phyloP scores from a whole-genome alignment of 306 rosid species.

The Acmispon strigosus region DNA sequence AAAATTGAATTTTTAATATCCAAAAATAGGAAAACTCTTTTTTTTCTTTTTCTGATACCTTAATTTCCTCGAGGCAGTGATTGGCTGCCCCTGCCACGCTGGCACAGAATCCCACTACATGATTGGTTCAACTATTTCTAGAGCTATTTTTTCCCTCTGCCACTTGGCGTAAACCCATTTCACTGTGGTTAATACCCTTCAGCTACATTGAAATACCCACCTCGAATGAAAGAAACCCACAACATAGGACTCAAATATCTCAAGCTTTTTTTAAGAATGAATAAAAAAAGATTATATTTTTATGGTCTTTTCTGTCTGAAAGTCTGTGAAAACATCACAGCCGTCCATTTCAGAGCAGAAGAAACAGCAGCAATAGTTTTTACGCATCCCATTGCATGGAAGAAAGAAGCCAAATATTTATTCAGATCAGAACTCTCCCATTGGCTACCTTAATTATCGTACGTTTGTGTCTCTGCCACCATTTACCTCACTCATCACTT shows the following conservation, averaged over 20 bases:
- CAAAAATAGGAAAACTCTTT: not conserved
- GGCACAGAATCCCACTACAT: conserved; percentile 43
- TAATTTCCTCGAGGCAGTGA: conserved; percentile 84
- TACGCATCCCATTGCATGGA: conserved; percentile 37
- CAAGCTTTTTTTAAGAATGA: not conserved
- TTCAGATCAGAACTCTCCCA: conserved; percentile 38
- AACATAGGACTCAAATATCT: not conserved
- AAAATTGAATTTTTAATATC: not conserved
- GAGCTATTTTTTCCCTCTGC: conserved; percentile 7
- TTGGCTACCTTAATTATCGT: conserved; percentile 45
- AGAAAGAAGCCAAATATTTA: conserved; percentile 45
- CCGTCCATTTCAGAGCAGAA: conserved; percentile 45
- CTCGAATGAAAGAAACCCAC: conserved; percentile 13
- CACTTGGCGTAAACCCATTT: conserved; percentile 25
- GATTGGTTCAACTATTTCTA: conserved; percentile 60
- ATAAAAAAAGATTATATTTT: not conserved
- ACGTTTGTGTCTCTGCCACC: conserved; percentile 33
- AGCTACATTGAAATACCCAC: conserved; percentile 30
- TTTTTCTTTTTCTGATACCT: conserved; percentile 50
- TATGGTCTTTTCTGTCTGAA: conserved; percentile 35
- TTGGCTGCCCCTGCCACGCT: conserved; percentile 64
- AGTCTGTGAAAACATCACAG: conserved; percentile 44
- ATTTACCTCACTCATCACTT: conserved; percentile 30
- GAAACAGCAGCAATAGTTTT: conserved; percentile 23
- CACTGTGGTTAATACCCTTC: conserved; percentile 37